Conservation (phyloP, 495 filamentous ascomycete genomes). For the Penicillium daleae region DNA sequence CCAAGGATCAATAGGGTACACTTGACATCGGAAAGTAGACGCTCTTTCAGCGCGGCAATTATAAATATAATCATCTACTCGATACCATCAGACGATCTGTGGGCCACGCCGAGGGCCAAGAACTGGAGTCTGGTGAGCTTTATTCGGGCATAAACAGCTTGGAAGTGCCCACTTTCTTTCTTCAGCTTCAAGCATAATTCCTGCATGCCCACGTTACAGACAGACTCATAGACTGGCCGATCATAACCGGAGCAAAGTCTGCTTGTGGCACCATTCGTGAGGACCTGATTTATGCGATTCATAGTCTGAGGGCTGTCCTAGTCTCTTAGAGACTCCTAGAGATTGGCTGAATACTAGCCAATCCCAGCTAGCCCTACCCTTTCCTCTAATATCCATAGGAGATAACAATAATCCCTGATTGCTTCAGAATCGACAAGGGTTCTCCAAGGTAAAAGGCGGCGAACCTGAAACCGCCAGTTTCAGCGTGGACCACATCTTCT, state of each 20-base stretch:
- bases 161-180: neutral
- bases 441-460: conserved; percentile 5
- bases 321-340: too few relatives aligned
- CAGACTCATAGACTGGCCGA: neutral
- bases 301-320: too few relatives aligned
- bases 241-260: neutral
- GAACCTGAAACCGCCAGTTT: conserved; percentile 18
- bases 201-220: neutral
- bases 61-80: too few relatives aligned
- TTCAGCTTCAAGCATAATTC: neutral
- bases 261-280: neutral
- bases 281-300: neutral
- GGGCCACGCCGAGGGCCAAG: neutral
- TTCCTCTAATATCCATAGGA: neutral
- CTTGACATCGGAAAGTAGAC: neutral
- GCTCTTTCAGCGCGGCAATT: neutral
- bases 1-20: neutral
- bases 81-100: neutral
- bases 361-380: neutral
- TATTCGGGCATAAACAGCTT: neutral
- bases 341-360: neutral
- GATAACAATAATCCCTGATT: neutral
- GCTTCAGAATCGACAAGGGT: neutral
- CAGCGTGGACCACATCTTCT: conserved; percentile 21
- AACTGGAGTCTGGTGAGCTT: neutral